Percentiles rank a stretch among this genome's conserved stretches.
phyloP scores from a whole-genome alignment of 345 rosid species.

The rapeseed (Brassica napus) region Da-Ae NC_063441.1:21392501-21393000 shows the following conservation, averaged over 20 bases:
- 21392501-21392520: conserved; percentile 76
- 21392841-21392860: conserved; percentile 94
- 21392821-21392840: conserved; percentile 63
- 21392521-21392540: no score
- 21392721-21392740: conserved; percentile 83
- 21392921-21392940: conserved; percentile 77
- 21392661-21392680: conserved; percentile 80
- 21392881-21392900: conserved; percentile 83
- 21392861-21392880: conserved; percentile 70
- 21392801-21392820: conserved; percentile 83
- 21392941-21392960: conserved; percentile 74
- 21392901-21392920: conserved; percentile 77
- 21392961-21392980: conserved; percentile 59
- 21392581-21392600: no score
- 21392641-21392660: conserved; percentile 88
- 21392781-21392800: conserved; percentile 60
- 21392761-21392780: conserved; percentile 72
- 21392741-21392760: conserved; percentile 55
- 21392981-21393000: conserved; percentile 57
- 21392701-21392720: conserved; percentile 84
- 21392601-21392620: conserved; percentile 55
- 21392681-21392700: conserved; percentile 92
- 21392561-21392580: no score
- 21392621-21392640: conserved; percentile 95
- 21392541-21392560: no score